These are phyloP conservation scores for Serendipita sp. DNA, from an alignment of 768 basidiomycete genomes.

Conservation along the genomic window DNA sequence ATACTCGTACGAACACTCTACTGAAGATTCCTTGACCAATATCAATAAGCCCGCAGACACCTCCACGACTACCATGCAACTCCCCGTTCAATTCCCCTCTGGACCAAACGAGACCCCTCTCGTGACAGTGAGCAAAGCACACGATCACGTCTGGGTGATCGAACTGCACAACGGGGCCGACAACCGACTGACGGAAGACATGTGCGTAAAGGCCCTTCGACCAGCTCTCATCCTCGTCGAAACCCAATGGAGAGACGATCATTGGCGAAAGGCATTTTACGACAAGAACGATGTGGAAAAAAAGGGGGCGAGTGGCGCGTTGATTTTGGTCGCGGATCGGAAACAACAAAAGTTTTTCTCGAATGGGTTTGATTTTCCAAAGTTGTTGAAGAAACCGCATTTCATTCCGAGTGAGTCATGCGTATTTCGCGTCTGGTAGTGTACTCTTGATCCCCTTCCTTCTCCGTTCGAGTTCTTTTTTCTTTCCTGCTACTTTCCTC, in stretches of 20 bases:
- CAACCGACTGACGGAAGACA: conserved; percentile 8
- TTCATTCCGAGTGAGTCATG: conserved; percentile 9
- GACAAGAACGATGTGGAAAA: conserved; percentile 5
- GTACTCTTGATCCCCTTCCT: no score
- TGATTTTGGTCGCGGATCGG: conserved; percentile 10
- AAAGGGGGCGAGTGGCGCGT: conserved; percentile 8
- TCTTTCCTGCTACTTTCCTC: neutral
- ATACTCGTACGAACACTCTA: neutral
- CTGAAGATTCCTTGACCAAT: neutral
- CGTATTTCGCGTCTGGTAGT: neutral
- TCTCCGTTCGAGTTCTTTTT: no score
- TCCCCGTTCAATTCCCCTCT: neutral
- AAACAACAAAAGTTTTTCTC: conserved; percentile 14
- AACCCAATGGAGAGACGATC: conserved; percentile 8
- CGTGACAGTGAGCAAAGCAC: conserved; percentile 1
- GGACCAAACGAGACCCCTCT: neutral
- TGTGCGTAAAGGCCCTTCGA: conserved; percentile 9
- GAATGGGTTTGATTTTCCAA: conserved; percentile 11
- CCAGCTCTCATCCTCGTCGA: conserved; percentile 13
- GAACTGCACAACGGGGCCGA: conserved; percentile 14
- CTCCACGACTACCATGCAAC: neutral
- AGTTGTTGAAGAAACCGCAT: conserved; percentile 2
- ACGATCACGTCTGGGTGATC: conserved; percentile 8
- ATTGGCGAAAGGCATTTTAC: neutral
- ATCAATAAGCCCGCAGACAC: neutral